Evolutionary conservation across 2,329 filamentous ascomycete genomes (phyloP).

Genomic region (Lasiodiplodia theobromae): DNA sequence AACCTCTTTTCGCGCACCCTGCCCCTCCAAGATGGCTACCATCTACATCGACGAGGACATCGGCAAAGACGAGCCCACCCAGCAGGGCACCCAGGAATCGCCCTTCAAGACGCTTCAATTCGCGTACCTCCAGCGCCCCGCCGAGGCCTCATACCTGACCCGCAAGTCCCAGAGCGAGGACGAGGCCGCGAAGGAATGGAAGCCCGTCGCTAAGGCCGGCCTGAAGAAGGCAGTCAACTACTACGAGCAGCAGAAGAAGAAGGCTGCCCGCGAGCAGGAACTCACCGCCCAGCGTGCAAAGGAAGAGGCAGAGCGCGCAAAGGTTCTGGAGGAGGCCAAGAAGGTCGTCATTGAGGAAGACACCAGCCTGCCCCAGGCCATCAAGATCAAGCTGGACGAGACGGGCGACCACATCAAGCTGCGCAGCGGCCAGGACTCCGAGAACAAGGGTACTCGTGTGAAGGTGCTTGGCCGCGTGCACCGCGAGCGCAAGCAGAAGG

Average conservation of each 20-base stretch:
- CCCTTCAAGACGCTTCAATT: slow-evolving; percentile 84
- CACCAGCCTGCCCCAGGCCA: slow-evolving; percentile 72
- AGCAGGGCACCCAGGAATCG: slow-evolving; percentile 72
- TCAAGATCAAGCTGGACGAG: slow-evolving; percentile 77
- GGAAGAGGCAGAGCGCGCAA: slow-evolving; percentile 73
- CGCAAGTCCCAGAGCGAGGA: slow-evolving; percentile 69
- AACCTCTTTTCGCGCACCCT: background rate
- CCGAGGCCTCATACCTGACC: slow-evolving; percentile 69
- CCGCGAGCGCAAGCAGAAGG: slow-evolving; percentile 80
- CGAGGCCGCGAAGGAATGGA: slow-evolving; percentile 73
- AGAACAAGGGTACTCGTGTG: slow-evolving; percentile 73
- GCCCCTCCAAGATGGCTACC: slow-evolving; percentile 36
- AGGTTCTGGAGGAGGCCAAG: slow-evolving; percentile 81
- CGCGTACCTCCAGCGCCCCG: slow-evolving; percentile 76
- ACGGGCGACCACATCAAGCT: slow-evolving; percentile 66
- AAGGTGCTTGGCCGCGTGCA: slow-evolving; percentile 85
- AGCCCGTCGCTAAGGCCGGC: slow-evolving; percentile 81
- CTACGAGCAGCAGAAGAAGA: slow-evolving; percentile 81
- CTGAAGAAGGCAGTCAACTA: slow-evolving; percentile 83
- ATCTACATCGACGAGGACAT: slow-evolving; percentile 83
- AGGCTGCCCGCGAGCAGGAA: slow-evolving; percentile 79
- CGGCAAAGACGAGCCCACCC: slow-evolving; percentile 72
- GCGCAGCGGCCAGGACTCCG: slow-evolving; percentile 57
- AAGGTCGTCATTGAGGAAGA: slow-evolving; percentile 77
- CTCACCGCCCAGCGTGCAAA: slow-evolving; percentile 74